phyloP scores from a whole-genome alignment of 371 early-diverging fungal genomes.

The Mucor indicus region DNA sequence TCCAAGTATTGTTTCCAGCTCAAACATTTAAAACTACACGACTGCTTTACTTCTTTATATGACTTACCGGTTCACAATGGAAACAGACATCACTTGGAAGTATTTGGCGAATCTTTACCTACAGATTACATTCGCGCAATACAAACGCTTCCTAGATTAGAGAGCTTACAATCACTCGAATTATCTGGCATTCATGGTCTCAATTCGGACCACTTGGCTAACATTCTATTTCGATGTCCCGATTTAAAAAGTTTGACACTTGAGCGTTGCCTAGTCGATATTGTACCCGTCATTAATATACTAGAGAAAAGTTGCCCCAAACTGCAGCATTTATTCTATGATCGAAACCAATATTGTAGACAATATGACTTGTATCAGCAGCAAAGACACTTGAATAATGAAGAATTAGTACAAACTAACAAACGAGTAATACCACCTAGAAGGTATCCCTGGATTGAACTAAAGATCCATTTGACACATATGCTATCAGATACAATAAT shows the following conservation, averaged over 20 bases:
- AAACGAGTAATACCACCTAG: not conserved
- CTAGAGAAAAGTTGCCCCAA: not conserved
- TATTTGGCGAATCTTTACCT: slow-evolving; percentile 10
- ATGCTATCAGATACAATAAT: not conserved
- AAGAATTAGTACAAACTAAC: not conserved
- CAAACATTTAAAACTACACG: slow-evolving; percentile 13
- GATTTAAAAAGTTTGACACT: slow-evolving; percentile 5
- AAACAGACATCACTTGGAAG: slow-evolving; percentile 6
- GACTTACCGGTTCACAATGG: not conserved
- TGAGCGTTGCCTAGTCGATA: slow-evolving; percentile 17
- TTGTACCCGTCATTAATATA: slow-evolving; percentile 19
- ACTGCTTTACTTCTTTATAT: slow-evolving; percentile 23
- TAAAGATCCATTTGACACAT: not conserved
- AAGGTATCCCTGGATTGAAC: not conserved
- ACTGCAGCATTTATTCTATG: slow-evolving; percentile 11
- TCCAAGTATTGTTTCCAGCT: slow-evolving; percentile 18
- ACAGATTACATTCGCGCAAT: not conserved
- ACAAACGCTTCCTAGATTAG: not conserved
- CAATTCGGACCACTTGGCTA: slow-evolving; percentile 9
- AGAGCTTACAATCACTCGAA: not conserved
- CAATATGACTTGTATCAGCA: not conserved
- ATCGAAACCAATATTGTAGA: slow-evolving; percentile 4
- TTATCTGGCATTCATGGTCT: slow-evolving; percentile 24
- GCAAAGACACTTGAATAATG: not conserved
- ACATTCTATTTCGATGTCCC: slow-evolving; percentile 17